phyloP scores from a whole-genome alignment of 352 stramenopile genomes.

The Peronosclerospora sorghi region DNA sequence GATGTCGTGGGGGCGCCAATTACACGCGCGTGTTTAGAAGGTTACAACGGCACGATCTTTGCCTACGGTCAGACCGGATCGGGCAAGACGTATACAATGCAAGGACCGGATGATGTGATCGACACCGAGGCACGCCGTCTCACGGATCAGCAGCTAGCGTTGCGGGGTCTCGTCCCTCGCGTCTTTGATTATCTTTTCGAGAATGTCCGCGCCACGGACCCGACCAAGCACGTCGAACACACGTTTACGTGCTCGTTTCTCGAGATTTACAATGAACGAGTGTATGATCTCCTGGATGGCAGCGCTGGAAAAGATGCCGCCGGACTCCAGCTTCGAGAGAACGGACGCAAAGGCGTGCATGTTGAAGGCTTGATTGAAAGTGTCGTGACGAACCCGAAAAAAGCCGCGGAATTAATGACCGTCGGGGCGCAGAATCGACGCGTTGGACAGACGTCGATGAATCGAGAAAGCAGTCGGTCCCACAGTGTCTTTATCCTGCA shows the following conservation, averaged over 20 bases:
- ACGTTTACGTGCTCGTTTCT: conserved; percentile 84
- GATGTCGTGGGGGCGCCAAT: conserved; percentile 77
- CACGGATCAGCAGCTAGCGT: conserved; percentile 20
- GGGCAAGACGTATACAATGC: conserved; percentile 83
- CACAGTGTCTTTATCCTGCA: conserved; percentile 82
- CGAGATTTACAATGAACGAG: conserved; percentile 93
- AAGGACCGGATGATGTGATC: conserved; percentile 62
- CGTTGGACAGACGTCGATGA: conserved; percentile 79
- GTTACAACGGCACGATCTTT: conserved; percentile 85
- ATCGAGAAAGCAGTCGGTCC: conserved; percentile 72
- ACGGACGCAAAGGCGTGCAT: conserved; percentile 57
- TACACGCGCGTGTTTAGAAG: conserved; percentile 59
- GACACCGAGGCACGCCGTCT: conserved; percentile 23
- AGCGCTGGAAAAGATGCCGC: conserved; percentile 38
- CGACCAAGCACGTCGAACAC: conserved; percentile 31
- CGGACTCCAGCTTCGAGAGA: conserved; percentile 62
- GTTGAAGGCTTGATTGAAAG: conserved; percentile 72
- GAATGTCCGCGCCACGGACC: conserved; percentile 18
- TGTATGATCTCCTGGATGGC: conserved; percentile 86
- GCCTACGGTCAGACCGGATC: conserved; percentile 79
- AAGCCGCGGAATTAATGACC: conserved; percentile 67
- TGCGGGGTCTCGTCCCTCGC: conserved; percentile 62
- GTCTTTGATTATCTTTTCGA: conserved; percentile 81
- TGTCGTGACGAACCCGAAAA: conserved; percentile 48
- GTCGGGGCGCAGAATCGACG: conserved; percentile 63